phyloP scores from a whole-genome alignment of 2,329 filamentous ascomycete species.

The Ophiocordyceps robertsii region DNA sequence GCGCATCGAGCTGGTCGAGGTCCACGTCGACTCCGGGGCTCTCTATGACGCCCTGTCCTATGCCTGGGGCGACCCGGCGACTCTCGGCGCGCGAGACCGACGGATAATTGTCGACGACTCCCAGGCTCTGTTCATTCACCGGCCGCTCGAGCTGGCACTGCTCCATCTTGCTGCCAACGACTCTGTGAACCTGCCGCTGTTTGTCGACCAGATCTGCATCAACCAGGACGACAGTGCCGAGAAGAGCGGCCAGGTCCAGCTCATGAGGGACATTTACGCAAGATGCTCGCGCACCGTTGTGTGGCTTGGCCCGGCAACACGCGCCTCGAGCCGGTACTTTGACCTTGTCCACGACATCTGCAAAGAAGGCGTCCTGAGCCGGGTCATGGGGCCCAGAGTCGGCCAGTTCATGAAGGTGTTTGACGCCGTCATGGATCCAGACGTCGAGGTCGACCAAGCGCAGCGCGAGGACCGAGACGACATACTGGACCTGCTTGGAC shows the following conservation, averaged over 20 bases:
- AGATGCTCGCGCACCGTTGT: conserved; percentile 9
- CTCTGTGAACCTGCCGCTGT: conserved; percentile 8
- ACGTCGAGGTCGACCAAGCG: not conserved
- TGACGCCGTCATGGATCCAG: not conserved
- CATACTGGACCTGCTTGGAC: conserved; percentile 6
- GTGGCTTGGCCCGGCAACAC: conserved; percentile 14
- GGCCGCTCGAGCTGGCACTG: conserved; percentile 16
- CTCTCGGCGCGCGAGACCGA: conserved; percentile 7
- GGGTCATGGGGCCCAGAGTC: not conserved
- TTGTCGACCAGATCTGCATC: conserved; percentile 19
- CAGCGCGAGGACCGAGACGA: not conserved
- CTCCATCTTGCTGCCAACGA: conserved; percentile 6
- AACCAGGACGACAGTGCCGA: conserved; percentile 12
- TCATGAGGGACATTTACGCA: conserved; percentile 17
- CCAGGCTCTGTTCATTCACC: conserved; percentile 10
- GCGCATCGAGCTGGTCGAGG: conserved; percentile 14
- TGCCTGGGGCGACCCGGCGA: conserved; percentile 10
- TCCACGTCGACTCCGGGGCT: conserved; percentile 5
- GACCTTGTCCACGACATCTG: not conserved
- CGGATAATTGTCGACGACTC: conserved; percentile 10
- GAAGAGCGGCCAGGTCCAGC: conserved; percentile 12
- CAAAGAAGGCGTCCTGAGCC: not conserved
- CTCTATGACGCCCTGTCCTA: conserved; percentile 18
- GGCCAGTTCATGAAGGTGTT: not conserved
- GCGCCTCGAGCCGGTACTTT: conserved; percentile 9